Evolutionary conservation across 2,329 filamentous ascomycete species (phyloP).

Genomic region (Metarhizium guizhouense): DNA sequence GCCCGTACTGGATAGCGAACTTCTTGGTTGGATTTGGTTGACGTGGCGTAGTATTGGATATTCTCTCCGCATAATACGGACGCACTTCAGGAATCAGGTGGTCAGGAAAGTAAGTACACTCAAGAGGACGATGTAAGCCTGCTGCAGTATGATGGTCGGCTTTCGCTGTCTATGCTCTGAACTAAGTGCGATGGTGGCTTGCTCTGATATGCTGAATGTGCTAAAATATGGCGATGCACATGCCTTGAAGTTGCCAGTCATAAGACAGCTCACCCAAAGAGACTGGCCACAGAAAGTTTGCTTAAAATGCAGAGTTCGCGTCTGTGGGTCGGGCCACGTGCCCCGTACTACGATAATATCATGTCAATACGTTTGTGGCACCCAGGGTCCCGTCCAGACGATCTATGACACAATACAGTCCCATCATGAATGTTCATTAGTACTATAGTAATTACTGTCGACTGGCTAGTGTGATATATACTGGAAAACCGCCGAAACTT

Average conservation of each 20-base stretch:
- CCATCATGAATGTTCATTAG: too few relatives aligned
- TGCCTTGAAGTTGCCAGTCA: neutral
- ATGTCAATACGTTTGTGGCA: too few relatives aligned
- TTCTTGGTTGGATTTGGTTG: neutral
- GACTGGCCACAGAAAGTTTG: too few relatives aligned
- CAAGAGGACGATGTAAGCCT: neutral
- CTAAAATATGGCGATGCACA: neutral
- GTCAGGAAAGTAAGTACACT: neutral
- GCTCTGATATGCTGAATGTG: neutral
- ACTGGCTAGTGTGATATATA: constrained; percentile 71
- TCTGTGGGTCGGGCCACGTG: neutral
- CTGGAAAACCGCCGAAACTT: constrained; percentile 93
- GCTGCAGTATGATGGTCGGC: neutral
- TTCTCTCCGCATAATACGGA: neutral
- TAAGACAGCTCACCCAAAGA: too few relatives aligned
- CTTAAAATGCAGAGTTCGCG: too few relatives aligned
- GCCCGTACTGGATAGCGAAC: neutral
- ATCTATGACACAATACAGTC: too few relatives aligned
- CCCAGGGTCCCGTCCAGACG: too few relatives aligned
- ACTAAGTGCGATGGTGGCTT: neutral
- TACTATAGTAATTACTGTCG: too few relatives aligned
- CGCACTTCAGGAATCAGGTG: neutral
- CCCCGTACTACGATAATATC: too few relatives aligned
- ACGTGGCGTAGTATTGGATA: neutral
- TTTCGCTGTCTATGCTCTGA: neutral